Evolutionary conservation across 805 yeast species (phyloP), one percentile per base, ranked within the genome.

Genomic region (Yarrowia deformans): DNA sequence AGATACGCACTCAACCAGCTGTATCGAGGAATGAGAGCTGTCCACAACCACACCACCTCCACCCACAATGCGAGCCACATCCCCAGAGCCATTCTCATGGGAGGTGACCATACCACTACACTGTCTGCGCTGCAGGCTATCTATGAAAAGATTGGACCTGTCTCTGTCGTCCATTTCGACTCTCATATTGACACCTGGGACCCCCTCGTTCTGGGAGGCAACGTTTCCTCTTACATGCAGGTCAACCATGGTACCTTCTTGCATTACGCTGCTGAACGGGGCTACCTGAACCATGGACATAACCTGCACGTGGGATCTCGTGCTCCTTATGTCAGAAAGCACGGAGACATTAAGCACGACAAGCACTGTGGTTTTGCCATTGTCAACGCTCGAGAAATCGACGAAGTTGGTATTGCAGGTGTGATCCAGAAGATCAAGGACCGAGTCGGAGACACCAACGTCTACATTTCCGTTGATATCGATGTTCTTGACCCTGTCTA

Each of bases 401-500:
- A 91, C 86, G 73, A 83, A 7, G 79, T 87, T 58, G 93, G 93
- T 2, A 82, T 84, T 1, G 77, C 77, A 8, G 87, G 88, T 3
- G 87, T 89, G 10, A 81, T 87, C n/a, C 72, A 81, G 23, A 79
- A 78, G 60, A 85, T 89, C 63, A 78, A 84, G 75, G 90, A 90
- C 79, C 97, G 97, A n/a, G 84, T 85, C 67, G 84, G 87, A 23
- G 81, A 84, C 67, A 79, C 84, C 14, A 98, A 98, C 61, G 84
- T 95, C 71, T 97, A 94, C 81, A 80, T 95, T 72, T 89, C 97
- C 29, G 94, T 93, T 78, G 99, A 94, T 77, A 98, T 94, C 54
- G 99, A 94, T 79, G 98, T 98, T 46, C 88, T 95, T 69, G 99
- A 94, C 79, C 98, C 98, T 52, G 84, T 87, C 71, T 93, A 83